Percentiles rank a stretch among this genome's conserved stretches.
phyloP scores from a whole-genome alignment of 2,329 filamentous ascomycete species.

The Aspergillus transmontanensis region DNA sequence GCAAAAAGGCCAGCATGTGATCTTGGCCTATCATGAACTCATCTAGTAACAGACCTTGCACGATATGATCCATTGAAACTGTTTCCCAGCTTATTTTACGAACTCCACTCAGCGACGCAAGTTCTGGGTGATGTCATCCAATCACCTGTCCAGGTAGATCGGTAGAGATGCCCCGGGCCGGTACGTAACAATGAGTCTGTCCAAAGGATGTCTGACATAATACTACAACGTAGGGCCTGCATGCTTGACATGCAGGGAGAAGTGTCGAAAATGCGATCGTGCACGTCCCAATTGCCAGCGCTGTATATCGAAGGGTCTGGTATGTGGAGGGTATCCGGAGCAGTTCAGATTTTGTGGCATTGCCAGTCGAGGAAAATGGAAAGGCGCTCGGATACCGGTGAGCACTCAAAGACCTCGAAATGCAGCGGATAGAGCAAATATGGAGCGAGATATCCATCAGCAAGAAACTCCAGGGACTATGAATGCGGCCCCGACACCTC shows the following conservation, averaged over 20 bases:
- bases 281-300: slow-evolving; percentile 32
- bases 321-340: slow-evolving; percentile 35
- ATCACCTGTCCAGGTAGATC: neutral
- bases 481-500: neutral
- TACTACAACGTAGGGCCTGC: slow-evolving; percentile 27
- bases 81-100: neutral
- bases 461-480: neutral
- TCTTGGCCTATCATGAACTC: neutral
- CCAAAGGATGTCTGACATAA: neutral
- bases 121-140: neutral
- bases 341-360: slow-evolving; percentile 36
- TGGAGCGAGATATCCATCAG: neutral
- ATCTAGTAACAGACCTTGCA: neutral
- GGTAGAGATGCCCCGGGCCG: slow-evolving; percentile 12
- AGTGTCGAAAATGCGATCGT: slow-evolving; percentile 36
- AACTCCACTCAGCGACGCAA: neutral
- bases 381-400: slow-evolving; percentile 25
- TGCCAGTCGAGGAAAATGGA: slow-evolving; percentile 35
- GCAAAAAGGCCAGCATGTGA: slow-evolving; percentile 4
- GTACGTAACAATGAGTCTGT: slow-evolving; percentile 6
- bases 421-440: neutral
- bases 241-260: slow-evolving; percentile 37
- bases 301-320: slow-evolving; percentile 33
- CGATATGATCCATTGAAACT: neutral
- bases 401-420: neutral